These are phyloP conservation scores for Sextonia rubra DNA, from an alignment of 164 flowering plant genomes.

Conservation along the genomic window DNA sequence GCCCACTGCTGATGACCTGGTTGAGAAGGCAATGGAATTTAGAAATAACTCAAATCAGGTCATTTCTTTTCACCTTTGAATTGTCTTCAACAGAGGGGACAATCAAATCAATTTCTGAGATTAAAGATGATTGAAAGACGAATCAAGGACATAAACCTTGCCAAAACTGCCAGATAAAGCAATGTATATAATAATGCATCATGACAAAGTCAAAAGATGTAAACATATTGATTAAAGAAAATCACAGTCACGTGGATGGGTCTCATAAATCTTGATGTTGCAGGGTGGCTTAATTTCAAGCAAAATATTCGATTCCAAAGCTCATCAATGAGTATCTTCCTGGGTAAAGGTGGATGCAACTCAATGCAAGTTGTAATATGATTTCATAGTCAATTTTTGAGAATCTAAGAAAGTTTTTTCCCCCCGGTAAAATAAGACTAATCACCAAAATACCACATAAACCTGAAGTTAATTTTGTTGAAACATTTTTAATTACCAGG, in stretches of 20 bases:
- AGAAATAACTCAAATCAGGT: constrained; percentile 5
- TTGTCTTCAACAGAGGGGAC: constrained; percentile 8
- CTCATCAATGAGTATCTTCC: neutral
- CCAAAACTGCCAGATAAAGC: constrained; percentile 3
- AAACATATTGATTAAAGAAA: neutral
- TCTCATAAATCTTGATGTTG: neutral
- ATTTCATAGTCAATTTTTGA: too few relatives aligned
- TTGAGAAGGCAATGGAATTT: neutral
- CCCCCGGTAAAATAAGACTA: too few relatives aligned
- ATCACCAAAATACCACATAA: too few relatives aligned
- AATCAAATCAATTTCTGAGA: constrained; percentile 6
- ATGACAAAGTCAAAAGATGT: constrained; percentile 6
- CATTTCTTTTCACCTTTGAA: neutral
- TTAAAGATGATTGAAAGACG: constrained; percentile 1
- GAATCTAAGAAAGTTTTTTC: too few relatives aligned
- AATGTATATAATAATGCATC: neutral
- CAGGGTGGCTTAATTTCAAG: neutral
- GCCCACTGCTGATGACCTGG: neutral
- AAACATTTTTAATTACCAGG: too few relatives aligned
- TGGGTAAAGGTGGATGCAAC: neutral
- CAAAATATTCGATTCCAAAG: neutral
- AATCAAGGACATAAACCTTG: constrained; percentile 1
- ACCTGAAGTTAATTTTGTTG: too few relatives aligned
- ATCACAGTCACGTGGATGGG: neutral
- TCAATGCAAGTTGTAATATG: neutral